Conservation (phyloP, 192 early-diverging fungal species). For the Entophlyctis luteolus region DNA sequence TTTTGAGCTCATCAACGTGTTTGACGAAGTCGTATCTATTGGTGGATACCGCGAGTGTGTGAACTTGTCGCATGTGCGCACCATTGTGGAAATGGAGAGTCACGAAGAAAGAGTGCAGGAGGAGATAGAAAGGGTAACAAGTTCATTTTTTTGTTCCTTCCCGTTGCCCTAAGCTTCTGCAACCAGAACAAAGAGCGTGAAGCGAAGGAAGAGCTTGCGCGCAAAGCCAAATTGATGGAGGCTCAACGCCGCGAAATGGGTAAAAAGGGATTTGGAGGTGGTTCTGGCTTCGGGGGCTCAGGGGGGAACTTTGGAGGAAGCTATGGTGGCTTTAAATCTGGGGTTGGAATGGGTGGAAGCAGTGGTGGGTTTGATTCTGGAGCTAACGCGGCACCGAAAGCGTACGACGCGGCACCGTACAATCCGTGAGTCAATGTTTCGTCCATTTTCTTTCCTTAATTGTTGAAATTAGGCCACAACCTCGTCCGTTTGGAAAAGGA, state of each 20-base stretch:
- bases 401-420: conserved; percentile 25
- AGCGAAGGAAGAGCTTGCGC: conserved; percentile 93
- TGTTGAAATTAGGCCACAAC: conserved; percentile 9
- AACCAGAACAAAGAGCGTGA: conserved; percentile 87
- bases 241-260: conserved; percentile 74
- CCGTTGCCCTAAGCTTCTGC: neutral
- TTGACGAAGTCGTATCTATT: conserved; percentile 93
- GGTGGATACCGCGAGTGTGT: conserved; percentile 88
- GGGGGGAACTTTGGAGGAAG: conserved; percentile 47
- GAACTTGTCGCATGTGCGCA: conserved; percentile 84
- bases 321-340: conserved; percentile 31
- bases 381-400: conserved; percentile 35
- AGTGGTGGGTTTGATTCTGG: conserved; percentile 37
- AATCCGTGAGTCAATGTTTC: conserved; percentile 16
- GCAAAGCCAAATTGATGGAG: conserved; percentile 87
- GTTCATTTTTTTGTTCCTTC: neutral
- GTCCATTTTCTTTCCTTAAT: neutral
- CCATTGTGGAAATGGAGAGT: conserved; percentile 95
- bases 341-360: conserved; percentile 46
- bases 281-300: conserved; percentile 33
- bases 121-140: conserved; percentile 79
- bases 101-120: conserved; percentile 97
- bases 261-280: conserved; percentile 43
- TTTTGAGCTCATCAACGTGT: conserved; percentile 85
- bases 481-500: conserved; percentile 54